Evolutionary conservation across 164 flowering plant genomes (phyloP).

Genomic region (Houttuynia cordata): DNA sequence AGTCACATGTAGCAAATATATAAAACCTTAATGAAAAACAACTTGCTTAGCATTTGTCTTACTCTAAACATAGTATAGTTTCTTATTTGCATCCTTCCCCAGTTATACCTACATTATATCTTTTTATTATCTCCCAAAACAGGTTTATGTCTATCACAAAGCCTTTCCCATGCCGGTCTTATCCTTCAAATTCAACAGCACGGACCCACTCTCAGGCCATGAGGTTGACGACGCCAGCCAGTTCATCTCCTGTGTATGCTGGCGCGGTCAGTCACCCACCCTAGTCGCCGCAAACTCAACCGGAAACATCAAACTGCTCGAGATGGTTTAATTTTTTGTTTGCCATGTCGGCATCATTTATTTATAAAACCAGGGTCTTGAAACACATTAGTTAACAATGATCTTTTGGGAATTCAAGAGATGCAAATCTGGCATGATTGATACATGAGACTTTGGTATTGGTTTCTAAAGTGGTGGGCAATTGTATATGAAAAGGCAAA

Average conservation of each 20-base stretch:
- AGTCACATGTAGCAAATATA: no score
- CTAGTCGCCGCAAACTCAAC: slow-evolving; percentile 85
- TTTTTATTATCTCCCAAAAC: slow-evolving; percentile 4
- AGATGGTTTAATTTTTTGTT: slow-evolving; percentile 56
- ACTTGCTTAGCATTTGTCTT: no score
- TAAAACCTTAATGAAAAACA: no score
- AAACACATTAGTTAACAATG: not conserved
- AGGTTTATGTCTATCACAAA: slow-evolving; percentile 89
- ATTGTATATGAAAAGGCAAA: not conserved
- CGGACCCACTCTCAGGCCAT: slow-evolving; percentile 52
- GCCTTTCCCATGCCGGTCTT: slow-evolving; percentile 89
- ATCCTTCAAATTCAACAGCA: slow-evolving; percentile 59
- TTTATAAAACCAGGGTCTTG: not conserved
- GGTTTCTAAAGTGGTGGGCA: not conserved
- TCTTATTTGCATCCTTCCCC: not conserved
- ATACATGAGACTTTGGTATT: no score
- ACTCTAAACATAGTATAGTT: not conserved
- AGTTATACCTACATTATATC: not conserved
- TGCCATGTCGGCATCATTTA: not conserved
- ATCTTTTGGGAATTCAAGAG: not conserved
- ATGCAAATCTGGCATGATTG: not conserved
- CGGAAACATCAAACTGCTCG: slow-evolving; percentile 77
- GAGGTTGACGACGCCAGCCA: slow-evolving; percentile 59
- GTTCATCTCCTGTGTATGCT: slow-evolving; percentile 85
- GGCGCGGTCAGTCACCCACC: slow-evolving; percentile 85